phyloP scores from a whole-genome alignment of 176 grass and related monocot species.

The Rhynchospora tenuis region DNA sequence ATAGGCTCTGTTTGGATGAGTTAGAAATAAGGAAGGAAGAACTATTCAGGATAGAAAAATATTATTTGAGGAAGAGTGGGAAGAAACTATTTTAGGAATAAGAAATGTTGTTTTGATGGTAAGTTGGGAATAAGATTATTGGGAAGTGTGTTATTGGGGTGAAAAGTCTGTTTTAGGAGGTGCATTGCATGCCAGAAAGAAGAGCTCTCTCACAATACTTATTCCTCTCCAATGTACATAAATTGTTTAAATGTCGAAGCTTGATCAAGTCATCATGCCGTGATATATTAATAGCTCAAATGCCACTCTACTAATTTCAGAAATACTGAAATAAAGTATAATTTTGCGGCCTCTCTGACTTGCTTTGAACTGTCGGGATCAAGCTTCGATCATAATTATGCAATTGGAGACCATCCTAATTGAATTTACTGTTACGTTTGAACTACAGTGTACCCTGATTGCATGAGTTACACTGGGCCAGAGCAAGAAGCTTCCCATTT shows the following conservation, averaged over 20 bases:
- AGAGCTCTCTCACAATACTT: not conserved
- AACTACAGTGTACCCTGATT: not conserved
- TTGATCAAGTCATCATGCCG: not conserved
- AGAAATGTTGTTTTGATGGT: too few species aligned
- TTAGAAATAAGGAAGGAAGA: too few species aligned
- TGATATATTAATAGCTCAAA: not conserved
- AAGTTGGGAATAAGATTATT: too few species aligned
- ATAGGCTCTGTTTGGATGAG: too few species aligned
- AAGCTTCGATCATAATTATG: not conserved
- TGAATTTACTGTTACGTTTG: not conserved
- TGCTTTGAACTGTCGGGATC: not conserved
- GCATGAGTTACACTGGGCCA: not conserved
- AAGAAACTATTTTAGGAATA: too few species aligned
- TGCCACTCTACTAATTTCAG: not conserved
- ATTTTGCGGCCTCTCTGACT: not conserved
- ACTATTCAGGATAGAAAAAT: too few species aligned
- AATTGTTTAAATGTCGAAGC: not conserved
- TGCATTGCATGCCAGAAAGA: not conserved
- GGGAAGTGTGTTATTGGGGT: too few species aligned
- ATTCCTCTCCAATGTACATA: not conserved
- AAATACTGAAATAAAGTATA: not conserved
- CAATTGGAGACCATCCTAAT: not conserved
- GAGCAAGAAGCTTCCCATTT: not conserved
- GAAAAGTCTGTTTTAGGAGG: not conserved
- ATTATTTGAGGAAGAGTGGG: too few species aligned